Evolutionary conservation across 106 monocot genomes (phyloP), one percentile per base, ranked within the genome.

Genomic region (Triglochin maritima): DNA sequence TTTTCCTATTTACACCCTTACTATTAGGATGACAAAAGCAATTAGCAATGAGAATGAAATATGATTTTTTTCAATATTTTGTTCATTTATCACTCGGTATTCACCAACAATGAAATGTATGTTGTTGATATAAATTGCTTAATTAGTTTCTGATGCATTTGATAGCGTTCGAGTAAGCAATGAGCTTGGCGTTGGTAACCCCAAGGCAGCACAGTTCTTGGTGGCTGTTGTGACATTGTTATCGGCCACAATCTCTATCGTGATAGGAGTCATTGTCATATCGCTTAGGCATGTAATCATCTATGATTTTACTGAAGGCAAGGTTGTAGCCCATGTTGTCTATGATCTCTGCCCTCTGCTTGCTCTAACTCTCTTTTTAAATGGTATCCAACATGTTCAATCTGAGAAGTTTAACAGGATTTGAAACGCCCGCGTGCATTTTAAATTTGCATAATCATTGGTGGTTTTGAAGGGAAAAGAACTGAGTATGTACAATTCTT

Each of bases 161-260:
- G 5, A 11, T 76, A 94, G 94, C 58, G 89, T 94, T 41, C 76
- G 94, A 47, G 89, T 89, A 48, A 89, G 94, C 79, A 94, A 94
- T n/a, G 89, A 94, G 76, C 76, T 94, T 10, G 94, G 94, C 3
- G 94, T 84, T 0, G 84, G 89, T 2, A 73, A 94, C 72, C 94
- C 94, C 0, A 86, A 87, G 16, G 67, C 94, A 42, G 86, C 94
- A 0, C 82, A 77, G 3, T 94, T 94, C 64, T 89, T 89, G 1
- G 94, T 94, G 7, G 62, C 81, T 50, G 84, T 87, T 44, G 94
- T 89, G 74, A 94, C 86, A 3, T 7, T 14, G 17, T 8, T 85
- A 59, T 82, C 86, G 0, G 67, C 68, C 42, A 7, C 79, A 15
- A 73, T 94, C 61, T 79, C 82, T 0, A 65, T 77, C 13, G 58